Evolutionary conservation across 192 early-diverging fungal genomes (phyloP).

Genomic region (Podila horticola): DNA sequence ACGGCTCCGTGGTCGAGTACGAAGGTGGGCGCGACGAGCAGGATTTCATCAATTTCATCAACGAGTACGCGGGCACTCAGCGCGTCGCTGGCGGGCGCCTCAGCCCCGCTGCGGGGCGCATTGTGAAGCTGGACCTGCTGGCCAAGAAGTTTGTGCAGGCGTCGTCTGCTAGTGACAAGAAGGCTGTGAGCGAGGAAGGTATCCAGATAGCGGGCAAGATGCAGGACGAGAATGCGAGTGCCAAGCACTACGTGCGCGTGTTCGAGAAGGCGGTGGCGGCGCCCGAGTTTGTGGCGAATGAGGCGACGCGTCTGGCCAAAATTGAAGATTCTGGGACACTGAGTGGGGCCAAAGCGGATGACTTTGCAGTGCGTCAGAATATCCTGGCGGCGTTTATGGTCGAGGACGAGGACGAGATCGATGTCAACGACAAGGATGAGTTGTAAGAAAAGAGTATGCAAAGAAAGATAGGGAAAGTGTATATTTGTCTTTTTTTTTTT

Average conservation of each 20-base stretch:
- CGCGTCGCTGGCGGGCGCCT: constrained; percentile 76
- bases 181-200: constrained; percentile 58
- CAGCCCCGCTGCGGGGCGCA: constrained; percentile 63
- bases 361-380: constrained; percentile 84
- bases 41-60: constrained; percentile 85
- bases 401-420: not conserved
- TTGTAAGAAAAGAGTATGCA: constrained; percentile 1
- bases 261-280: constrained; percentile 83
- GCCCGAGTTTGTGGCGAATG: constrained; percentile 77
- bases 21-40: constrained; percentile 75
- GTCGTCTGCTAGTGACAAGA: constrained; percentile 52
- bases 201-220: constrained; percentile 51
- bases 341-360: constrained; percentile 76
- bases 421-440: constrained; percentile 2
- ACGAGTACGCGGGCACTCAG: constrained; percentile 83
- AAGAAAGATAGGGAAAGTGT: not conserved
- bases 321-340: constrained; percentile 73
- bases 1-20: constrained; percentile 73
- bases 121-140: constrained; percentile 62
- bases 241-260: constrained; percentile 87
- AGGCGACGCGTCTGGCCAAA: constrained; percentile 79
- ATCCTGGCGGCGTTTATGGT: constrained; percentile 67
- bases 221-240: constrained; percentile 24
- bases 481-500: constrained; percentile 3
- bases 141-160: constrained; percentile 69